These are phyloP conservation scores for Colletotrichum lentis DNA, from an alignment of 2,329 filamentous ascomycete species.

Conservation along the genomic window DNA sequence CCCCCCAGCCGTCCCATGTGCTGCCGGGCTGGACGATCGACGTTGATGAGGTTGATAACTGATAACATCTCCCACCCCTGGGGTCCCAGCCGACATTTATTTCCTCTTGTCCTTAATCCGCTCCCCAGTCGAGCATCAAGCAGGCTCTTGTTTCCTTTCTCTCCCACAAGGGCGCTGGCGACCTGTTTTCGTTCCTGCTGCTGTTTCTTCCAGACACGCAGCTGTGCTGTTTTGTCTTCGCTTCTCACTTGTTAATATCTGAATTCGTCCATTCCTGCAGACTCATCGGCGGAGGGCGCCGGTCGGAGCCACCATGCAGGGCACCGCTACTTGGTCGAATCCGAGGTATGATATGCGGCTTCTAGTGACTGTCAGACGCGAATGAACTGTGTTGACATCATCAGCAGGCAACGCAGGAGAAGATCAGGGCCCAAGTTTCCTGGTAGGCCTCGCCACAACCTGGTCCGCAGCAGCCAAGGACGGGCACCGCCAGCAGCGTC, in stretches of 20 bases:
- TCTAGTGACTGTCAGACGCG: too few species aligned
- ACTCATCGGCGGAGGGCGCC: background rate
- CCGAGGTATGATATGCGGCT: background rate
- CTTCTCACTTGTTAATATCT: slow-evolving; percentile 13
- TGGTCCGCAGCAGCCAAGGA: slow-evolving; percentile 3
- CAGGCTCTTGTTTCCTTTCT: slow-evolving; percentile 13
- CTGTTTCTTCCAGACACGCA: slow-evolving; percentile 11
- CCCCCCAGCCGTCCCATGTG: slow-evolving; percentile 10
- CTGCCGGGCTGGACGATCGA: background rate
- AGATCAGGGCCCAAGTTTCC: slow-evolving; percentile 21
- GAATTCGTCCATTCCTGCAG: background rate
- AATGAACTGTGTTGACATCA: background rate
- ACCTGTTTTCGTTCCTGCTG: background rate
- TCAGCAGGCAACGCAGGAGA: slow-evolving; percentile 22
- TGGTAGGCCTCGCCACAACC: slow-evolving; percentile 30
- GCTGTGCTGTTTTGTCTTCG: slow-evolving; percentile 33
- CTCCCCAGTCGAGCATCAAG: slow-evolving; percentile 7
- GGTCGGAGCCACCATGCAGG: slow-evolving; percentile 21
- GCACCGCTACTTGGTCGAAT: slow-evolving; percentile 23
- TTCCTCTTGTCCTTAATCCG: too few species aligned
- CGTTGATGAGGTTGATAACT: too few species aligned
- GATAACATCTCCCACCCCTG: background rate
- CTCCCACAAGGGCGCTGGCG: slow-evolving; percentile 20
- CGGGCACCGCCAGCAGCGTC: background rate
- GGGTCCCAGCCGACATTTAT: too few species aligned